Percentiles rank a stretch among this genome's conserved stretches.
These are phyloP conservation scores for Xenoacremonium recifei DNA, from an alignment of 2,329 filamentous ascomycete genomes.

Conservation along the genomic window DNA sequence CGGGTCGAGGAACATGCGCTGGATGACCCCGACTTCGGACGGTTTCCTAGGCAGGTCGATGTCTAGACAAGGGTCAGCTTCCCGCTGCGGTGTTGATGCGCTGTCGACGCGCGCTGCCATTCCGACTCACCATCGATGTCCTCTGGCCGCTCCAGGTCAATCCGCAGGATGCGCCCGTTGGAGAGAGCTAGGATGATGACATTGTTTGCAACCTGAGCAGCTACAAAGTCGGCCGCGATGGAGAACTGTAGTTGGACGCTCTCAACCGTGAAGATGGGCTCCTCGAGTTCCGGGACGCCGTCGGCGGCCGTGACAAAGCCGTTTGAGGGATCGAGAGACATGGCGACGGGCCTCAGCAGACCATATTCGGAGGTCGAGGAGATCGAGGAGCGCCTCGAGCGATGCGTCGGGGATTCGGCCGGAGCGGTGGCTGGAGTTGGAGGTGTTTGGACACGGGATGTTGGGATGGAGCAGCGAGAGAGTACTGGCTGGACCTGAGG, in stretches of 20 bases:
- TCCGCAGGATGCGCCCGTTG: conserved; percentile 87
- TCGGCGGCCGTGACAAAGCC: conserved; percentile 69
- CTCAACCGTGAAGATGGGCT: conserved; percentile 93
- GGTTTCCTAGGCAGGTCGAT: conserved; percentile 95
- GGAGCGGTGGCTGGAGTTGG: conserved; percentile 10
- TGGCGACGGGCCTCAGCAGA: conserved; percentile 22
- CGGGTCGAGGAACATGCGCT: conserved; percentile 95
- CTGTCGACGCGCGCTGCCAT: background rate
- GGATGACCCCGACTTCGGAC: conserved; percentile 87
- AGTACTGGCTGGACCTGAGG: too few relatives aligned
- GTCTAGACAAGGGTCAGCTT: conserved; percentile 53
- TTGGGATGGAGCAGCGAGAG: conserved; percentile 5
- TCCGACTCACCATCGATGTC: conserved; percentile 78
- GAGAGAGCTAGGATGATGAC: conserved; percentile 89
- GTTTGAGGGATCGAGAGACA: conserved; percentile 44
- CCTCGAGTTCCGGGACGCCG: conserved; percentile 56
- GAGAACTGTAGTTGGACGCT: conserved; percentile 91
- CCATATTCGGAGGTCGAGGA: conserved; percentile 17
- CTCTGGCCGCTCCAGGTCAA: conserved; percentile 88
- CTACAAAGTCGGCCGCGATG: conserved; percentile 92
- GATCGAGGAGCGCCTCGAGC: conserved; percentile 1
- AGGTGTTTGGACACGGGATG: conserved; percentile 1
- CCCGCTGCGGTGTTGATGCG: background rate
- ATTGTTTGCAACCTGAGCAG: conserved; percentile 96
- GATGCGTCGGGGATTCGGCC: background rate